Percentiles rank a stretch among this genome's conserved stretches.
phyloP scores from a whole-genome alignment of 257 asterid genomes.

The Orobanche coerulescens region DNA sequence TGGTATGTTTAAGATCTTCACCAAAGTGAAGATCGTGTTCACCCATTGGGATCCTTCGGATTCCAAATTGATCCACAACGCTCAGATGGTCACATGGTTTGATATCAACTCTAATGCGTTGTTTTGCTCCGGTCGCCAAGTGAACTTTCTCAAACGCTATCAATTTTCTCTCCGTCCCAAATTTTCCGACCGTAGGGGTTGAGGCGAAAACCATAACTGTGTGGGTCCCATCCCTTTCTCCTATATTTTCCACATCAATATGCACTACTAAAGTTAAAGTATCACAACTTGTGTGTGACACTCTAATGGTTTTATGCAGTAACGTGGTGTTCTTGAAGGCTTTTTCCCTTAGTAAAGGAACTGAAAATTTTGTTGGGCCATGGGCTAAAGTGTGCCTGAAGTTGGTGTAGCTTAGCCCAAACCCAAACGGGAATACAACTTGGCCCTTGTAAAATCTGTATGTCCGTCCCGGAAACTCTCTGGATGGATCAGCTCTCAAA shows the following conservation, averaged over 20 bases:
- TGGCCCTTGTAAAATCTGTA: constrained; percentile 76
- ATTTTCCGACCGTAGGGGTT: constrained; percentile 17
- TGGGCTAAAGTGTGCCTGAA: constrained; percentile 42
- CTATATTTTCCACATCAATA: constrained; percentile 54
- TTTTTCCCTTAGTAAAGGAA: constrained; percentile 27
- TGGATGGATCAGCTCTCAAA: constrained; percentile 64
- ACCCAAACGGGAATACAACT: constrained; percentile 71
- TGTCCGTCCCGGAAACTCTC: constrained; percentile 85
- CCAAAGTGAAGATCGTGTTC: constrained; percentile 69
- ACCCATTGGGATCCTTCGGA: constrained; percentile 80
- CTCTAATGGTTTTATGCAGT: constrained; percentile 36
- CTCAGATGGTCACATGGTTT: constrained; percentile 64
- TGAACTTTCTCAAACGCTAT: constrained; percentile 68
- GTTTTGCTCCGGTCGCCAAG: constrained; percentile 35
- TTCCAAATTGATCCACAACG: constrained; percentile 53
- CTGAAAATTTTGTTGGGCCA: constrained; percentile 45
- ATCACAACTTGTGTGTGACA: constrained; percentile 54
- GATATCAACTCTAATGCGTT: constrained; percentile 29
- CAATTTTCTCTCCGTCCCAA: constrained; percentile 33
- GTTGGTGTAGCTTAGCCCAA: constrained; percentile 59
- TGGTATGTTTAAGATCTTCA: constrained; percentile 47
- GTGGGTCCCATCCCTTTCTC: constrained; percentile 71
- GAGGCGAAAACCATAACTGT: constrained; percentile 47
- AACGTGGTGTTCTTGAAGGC: constrained; percentile 32
- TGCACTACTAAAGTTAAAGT: constrained; percentile 41